A percentile compares a stretch with the other conserved stretches of the same genome.
Conservation (phyloP, 2,329 filamentous ascomycete species). For the Cordyceps javanica region DNA sequence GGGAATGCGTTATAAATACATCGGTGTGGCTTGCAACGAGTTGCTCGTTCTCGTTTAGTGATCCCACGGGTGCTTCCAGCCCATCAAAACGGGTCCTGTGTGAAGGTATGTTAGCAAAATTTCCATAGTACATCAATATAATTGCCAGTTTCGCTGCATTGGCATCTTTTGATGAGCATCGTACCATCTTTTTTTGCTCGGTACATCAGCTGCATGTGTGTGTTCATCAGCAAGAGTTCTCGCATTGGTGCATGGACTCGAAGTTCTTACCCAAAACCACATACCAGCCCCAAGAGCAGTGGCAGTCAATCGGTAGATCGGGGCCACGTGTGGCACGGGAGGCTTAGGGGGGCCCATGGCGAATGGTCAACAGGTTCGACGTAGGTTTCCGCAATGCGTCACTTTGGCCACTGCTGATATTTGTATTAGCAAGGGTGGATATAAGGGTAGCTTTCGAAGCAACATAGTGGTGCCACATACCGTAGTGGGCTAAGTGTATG, state of each 20-base stretch:
- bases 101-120: background rate
- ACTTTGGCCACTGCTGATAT: background rate
- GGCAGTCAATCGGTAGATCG: constrained; percentile 75
- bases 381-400: background rate
- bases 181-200: constrained; percentile 89
- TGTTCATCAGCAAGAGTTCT: constrained; percentile 1
- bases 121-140: background rate
- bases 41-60: constrained; percentile 50
- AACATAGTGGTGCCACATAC: background rate
- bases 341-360: constrained; percentile 32
- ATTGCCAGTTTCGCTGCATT: background rate
- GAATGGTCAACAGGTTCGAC: background rate
- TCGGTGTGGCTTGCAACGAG: background rate
- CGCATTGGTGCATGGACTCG: background rate
- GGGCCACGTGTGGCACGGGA: constrained; percentile 43
- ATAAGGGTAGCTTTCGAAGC: background rate
- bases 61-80: constrained; percentile 96
- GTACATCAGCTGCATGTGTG: constrained; percentile 70
- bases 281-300: constrained; percentile 89
- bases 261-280: constrained; percentile 88
- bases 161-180: constrained; percentile 10
- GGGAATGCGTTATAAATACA: constrained; percentile 1
- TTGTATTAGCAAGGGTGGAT: background rate
- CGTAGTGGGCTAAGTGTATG: background rate
- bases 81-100: constrained; percentile 68